These are phyloP conservation scores for Dysphania ambrosioides DNA, from an alignment of 148 eudicot genomes.

Conservation along the genomic window DNA sequence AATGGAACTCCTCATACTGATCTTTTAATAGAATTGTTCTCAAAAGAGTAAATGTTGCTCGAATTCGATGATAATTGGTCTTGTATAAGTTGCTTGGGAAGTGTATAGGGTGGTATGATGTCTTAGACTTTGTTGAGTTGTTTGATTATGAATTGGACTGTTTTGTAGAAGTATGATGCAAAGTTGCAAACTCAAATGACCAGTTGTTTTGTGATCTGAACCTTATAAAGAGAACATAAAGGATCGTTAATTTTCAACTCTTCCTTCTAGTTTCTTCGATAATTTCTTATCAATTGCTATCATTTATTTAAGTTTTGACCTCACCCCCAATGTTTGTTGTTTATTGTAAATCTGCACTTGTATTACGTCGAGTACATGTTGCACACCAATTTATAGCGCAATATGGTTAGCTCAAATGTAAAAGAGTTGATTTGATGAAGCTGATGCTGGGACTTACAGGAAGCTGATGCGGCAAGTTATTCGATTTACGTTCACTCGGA, in stretches of 20 bases:
- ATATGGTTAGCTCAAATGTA: background rate
- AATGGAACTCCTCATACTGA: too few relatives aligned
- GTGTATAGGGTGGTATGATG: background rate
- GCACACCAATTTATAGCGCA: background rate
- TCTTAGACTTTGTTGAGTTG: background rate
- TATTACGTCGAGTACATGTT: background rate
- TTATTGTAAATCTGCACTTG: background rate
- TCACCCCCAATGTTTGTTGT: background rate
- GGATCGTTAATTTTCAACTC: too few relatives aligned
- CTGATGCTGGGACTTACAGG: too few relatives aligned
- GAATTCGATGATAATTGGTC: background rate
- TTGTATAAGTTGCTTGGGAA: background rate
- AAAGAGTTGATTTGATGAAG: background rate
- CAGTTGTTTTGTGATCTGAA: too few relatives aligned
- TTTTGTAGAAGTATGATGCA: too few relatives aligned
- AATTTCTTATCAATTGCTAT: background rate
- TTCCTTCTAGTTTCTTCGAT: too few relatives aligned
- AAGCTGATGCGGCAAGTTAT: constrained; percentile 53
- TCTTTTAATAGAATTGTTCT: too few relatives aligned
- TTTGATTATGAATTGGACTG: background rate
- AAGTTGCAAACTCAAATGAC: too few relatives aligned
- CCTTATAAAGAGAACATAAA: too few relatives aligned
- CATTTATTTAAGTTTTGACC: too few relatives aligned
- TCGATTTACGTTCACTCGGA: constrained; percentile 80
- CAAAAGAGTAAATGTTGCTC: background rate